Evolutionary conservation across 1,139 yeast species (phyloP).

Genomic region (Taphrina pruni): DNA sequence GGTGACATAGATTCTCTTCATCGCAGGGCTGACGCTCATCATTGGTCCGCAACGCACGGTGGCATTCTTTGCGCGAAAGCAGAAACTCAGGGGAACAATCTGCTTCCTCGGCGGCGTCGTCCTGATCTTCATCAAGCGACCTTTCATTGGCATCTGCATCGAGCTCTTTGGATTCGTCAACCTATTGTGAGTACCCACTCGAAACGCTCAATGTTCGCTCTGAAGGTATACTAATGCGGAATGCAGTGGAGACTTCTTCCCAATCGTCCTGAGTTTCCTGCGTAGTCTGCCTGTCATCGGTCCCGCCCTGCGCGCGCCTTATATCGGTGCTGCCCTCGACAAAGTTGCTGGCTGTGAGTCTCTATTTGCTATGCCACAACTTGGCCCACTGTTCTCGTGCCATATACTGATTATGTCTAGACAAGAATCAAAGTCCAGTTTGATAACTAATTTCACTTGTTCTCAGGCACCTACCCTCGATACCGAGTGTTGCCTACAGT

Average conservation of each 20-base stretch:
- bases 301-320: constrained; percentile 79
- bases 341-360: constrained; percentile 37
- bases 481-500: too few species aligned
- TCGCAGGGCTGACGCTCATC: constrained; percentile 79
- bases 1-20: constrained; percentile 59
- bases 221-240: background rate
- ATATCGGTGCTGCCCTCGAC: constrained; percentile 58
- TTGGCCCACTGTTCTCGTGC: background rate
- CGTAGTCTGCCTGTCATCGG: constrained; percentile 89
- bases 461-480: too few species aligned
- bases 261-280: constrained; percentile 86
- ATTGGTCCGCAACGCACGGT: constrained; percentile 88
- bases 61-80: constrained; percentile 83
- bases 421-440: constrained; percentile 26
- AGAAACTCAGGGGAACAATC: constrained; percentile 82
- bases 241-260: constrained; percentile 66
- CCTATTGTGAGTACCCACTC: constrained; percentile 56
- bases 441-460: background rate
- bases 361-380: background rate
- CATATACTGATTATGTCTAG: background rate
- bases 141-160: constrained; percentile 81
- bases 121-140: constrained; percentile 73
- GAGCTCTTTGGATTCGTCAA: constrained; percentile 89
- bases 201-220: too few species aligned
- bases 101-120: constrained; percentile 77